Conservation (phyloP, 1,284 basidiomycete species). For the Ceratobasidium theobromae region DNA sequence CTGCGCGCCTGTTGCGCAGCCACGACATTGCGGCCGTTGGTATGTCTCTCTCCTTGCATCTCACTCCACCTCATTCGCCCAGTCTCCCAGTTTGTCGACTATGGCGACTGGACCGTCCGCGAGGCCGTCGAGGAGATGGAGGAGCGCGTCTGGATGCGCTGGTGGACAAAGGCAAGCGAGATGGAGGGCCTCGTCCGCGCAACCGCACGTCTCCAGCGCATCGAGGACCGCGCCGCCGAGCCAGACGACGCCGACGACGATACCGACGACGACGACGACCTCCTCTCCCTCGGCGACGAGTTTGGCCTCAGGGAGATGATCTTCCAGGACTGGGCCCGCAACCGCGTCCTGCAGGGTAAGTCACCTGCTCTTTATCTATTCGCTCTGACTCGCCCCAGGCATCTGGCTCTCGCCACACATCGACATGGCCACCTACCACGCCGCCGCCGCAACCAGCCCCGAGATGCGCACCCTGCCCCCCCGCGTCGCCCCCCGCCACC, state of each 20-base stretch:
- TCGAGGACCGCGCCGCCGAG: slow-evolving; percentile 22
- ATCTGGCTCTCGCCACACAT: slow-evolving; percentile 23
- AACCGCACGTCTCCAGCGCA: slow-evolving; percentile 10
- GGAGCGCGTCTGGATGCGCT: slow-evolving; percentile 25
- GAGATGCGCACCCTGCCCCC: slow-evolving; percentile 9
- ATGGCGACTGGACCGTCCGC: slow-evolving; percentile 25
- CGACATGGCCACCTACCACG: neutral
- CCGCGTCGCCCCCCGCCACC: slow-evolving; percentile 4
- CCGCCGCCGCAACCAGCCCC: neutral
- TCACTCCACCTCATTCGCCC: neutral
- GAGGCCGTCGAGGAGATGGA: slow-evolving; percentile 26
- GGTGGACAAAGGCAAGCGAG: slow-evolving; percentile 16
- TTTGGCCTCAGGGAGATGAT: slow-evolving; percentile 18
- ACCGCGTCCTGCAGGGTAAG: slow-evolving; percentile 18
- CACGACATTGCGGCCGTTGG: slow-evolving; percentile 9
- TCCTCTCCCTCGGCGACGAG: slow-evolving; percentile 14
- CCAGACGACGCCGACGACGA: slow-evolving; percentile 6
- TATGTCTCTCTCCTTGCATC: neutral
- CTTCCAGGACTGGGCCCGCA: slow-evolving; percentile 21
- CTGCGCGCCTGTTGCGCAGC: neutral
- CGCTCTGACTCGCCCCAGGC: neutral
- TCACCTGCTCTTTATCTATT: neutral
- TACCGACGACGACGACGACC: slow-evolving; percentile 18
- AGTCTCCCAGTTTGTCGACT: slow-evolving; percentile 14
- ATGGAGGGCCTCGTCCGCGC: slow-evolving; percentile 26